phyloP scores from a whole-genome alignment of 331 rosid species.

The Cydonia oblonga region DNA sequence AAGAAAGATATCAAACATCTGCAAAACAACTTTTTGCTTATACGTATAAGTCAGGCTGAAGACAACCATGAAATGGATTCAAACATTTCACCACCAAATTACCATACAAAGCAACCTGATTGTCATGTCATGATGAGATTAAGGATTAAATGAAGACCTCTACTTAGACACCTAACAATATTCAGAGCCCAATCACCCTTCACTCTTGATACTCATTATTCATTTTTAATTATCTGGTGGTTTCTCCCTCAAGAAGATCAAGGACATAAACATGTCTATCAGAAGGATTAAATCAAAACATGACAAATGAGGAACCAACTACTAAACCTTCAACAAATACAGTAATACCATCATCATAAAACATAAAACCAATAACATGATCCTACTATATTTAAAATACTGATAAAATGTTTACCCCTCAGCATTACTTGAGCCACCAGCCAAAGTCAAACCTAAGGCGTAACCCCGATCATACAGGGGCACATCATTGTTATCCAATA shows the following conservation, averaged over 20 bases:
- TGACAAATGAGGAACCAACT: neutral
- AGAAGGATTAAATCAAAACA: neutral
- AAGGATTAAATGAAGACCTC: neutral
- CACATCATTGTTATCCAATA: conserved; percentile 57
- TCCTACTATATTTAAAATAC: neutral
- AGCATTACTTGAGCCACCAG: conserved; percentile 42
- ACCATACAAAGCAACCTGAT: neutral
- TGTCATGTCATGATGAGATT: neutral
- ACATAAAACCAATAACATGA: neutral
- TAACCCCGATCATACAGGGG: conserved; percentile 92
- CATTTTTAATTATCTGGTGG: neutral
- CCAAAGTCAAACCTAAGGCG: conserved; percentile 76
- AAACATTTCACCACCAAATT: neutral
- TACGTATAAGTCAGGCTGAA: neutral
- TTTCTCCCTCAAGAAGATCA: neutral
- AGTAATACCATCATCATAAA: neutral
- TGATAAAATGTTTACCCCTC: conserved; percentile 47
- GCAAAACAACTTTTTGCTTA: neutral
- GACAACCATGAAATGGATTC: neutral
- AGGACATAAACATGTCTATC: neutral
- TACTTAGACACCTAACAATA: neutral
- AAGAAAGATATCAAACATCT: conserved; percentile 1
- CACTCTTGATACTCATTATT: neutral
- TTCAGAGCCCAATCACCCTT: neutral
- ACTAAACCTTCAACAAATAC: neutral